Base-by-base conservation (phyloP, 2,329 filamentous ascomycete species). In the Pyrenophora seminiperda region DNA sequence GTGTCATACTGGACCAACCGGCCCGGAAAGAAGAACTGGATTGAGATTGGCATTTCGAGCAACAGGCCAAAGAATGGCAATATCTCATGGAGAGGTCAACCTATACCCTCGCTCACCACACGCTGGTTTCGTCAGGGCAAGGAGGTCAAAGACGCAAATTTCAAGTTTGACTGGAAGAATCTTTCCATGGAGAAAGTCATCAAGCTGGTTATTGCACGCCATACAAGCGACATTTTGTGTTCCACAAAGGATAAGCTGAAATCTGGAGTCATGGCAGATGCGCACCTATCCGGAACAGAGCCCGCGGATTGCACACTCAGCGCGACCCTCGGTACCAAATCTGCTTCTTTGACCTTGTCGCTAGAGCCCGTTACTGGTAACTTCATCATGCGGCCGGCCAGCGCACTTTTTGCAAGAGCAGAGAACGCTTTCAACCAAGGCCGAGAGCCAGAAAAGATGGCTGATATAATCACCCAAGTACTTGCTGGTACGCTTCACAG, bases 1-100 rank as follows among this genome's bases (percentile, higher is more conserved):
- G 83, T 99, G 27, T 92, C 97, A 66, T 99, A 99, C 74, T 99
- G 94, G 94, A 79, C 83, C 13, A 81, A 83, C 41, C 83, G 86
- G 62, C 80, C 81, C 48, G 84, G 84, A 1, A 79, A 83, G 13
- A 96, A 95, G 76, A 96, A 86, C 70, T 99, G 94, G 93, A 79
- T 99, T 39, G 87, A 97, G 58, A 79, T 99, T 41, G 92, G 91
- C 7, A 83, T 96, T 29, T 81, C 85, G 51, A 91, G 86, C 66
- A 87, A 87, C 24, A 77, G 68, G 53, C 55, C 64, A 24, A 67
- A 59, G 49, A 74, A 70, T 50, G 66, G 60, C 41, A 71, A 66
- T 55, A 51, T 53, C 4, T 67, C 70, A 19, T 73, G 71, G 71
- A 65, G 66, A 47, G 69, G 67, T 3, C 62, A 64, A 5, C 54